A percentile compares a stretch with the other conserved stretches of the same genome.
Conservation (phyloP, 805 yeast species). For the Torulaspora franciscae region DNA sequence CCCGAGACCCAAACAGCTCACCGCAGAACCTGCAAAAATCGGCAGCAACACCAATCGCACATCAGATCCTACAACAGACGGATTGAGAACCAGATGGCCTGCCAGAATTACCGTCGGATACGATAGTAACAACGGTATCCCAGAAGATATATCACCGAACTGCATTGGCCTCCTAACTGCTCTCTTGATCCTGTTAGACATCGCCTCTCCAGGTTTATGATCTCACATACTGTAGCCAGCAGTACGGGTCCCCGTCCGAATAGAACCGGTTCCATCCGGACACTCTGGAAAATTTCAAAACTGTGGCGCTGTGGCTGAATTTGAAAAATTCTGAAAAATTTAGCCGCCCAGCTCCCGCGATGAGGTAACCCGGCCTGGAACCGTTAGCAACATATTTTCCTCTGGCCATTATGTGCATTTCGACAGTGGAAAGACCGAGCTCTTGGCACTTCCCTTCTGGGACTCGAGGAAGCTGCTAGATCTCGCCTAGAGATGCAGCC, state of each 20-base stretch:
- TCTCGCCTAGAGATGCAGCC: not conserved
- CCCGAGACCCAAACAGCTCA: conserved; percentile 13
- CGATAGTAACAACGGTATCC: conserved; percentile 31
- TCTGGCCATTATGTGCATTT: not conserved
- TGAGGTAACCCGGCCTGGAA: not conserved
- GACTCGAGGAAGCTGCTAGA: not conserved
- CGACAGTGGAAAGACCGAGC: not conserved
- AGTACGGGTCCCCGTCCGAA: not conserved
- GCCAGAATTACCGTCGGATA: conserved; percentile 34
- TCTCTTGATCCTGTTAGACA: too few species aligned
- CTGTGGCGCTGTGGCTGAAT: not conserved
- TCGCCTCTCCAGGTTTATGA: too few species aligned
- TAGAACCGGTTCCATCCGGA: not conserved
- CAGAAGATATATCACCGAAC: conserved; percentile 13
- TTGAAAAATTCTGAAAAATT: not conserved
- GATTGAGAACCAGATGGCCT: conserved; percentile 25
- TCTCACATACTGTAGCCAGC: not conserved
- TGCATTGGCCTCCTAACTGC: not conserved
- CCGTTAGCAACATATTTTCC: not conserved
- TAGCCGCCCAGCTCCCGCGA: not conserved
- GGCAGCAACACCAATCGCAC: conserved; percentile 20
- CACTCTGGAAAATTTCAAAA: not conserved
- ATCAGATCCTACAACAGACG: conserved; percentile 2
- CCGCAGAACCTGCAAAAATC: conserved; percentile 20
- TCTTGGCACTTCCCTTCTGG: conserved; percentile 1